Base-by-base conservation (phyloP, 768 basidiomycete genomes). In the Trametes cubensis region DNA sequence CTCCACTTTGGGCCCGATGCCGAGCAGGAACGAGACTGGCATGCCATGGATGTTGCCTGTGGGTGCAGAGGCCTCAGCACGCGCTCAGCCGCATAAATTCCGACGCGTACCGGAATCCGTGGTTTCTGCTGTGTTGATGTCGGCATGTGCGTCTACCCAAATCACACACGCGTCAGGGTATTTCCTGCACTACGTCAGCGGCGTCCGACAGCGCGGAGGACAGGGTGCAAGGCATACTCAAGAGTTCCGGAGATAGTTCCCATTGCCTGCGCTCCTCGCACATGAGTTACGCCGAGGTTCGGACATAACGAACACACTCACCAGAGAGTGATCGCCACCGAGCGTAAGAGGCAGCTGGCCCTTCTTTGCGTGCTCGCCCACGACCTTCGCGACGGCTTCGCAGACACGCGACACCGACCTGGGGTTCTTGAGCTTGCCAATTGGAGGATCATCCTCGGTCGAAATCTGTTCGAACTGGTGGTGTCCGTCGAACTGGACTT, bases 101-200 rank as follows among this genome's bases (percentile, higher is more conserved):
- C 11, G 44, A 38, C 8, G 69, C 77, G 58, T 71, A 84, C 89
- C 89, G 67, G 89, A 86, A 45, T 78, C 87, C 20, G 95, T 95
- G 17, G 91, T 85, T 58, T 89, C 85, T 13, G 83, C 77, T 6
- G 95, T 97, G 75, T 99, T 98, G 78, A 99, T 94, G 73, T 98
- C 97, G 20, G 94, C 90, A 69, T 98, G 97, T 3, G 97, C 97
- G 72, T 99, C 97, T 61, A 98, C 80, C 97, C 97, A 98, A 63
- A 99, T 79, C 39, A 99, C 88, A 72, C 92, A 92, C 23, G 91
- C 87, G 28, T 93, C 84, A 14, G 90, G 88, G 70, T 92, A 82
- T 48, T 80, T 78, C 60, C 92, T 93, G 52, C 6, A 48, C 25
- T 28, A 25, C 28, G 48, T 42, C 21, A 44, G 52, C 54, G 11